phyloP scores from a whole-genome alignment of 306 rosid genomes.

The Canavalia gladiata region DNA sequence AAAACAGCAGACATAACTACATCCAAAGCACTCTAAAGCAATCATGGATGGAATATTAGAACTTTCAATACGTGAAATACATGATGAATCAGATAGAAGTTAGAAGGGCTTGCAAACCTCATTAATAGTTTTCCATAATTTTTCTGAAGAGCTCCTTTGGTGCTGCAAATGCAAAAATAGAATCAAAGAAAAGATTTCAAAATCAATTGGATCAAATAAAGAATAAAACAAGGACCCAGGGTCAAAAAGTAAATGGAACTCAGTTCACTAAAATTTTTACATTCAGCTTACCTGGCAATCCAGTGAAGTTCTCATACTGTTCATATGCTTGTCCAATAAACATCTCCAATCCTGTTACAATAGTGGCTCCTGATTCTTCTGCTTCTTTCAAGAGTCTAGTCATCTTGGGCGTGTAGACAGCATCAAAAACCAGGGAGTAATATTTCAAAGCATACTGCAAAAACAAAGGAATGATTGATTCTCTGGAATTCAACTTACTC shows the following conservation, averaged over 20 bases:
- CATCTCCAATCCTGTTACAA: constrained; percentile 87
- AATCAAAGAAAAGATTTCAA: constrained; percentile 43
- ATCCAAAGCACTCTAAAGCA: not conserved
- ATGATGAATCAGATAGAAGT: constrained; percentile 25
- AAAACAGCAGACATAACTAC: not conserved
- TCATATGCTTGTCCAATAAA: constrained; percentile 87
- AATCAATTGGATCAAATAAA: constrained; percentile 42
- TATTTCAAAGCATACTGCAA: constrained; percentile 74
- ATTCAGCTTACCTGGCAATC: constrained; percentile 79
- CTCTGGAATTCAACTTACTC: constrained; percentile 45
- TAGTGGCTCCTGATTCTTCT: constrained; percentile 81
- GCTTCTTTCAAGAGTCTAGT: constrained; percentile 93
- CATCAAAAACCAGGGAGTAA: constrained; percentile 90
- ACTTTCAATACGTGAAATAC: constrained; percentile 22
- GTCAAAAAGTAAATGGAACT: constrained; percentile 24
- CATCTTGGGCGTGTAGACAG: constrained; percentile 85
- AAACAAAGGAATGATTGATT: constrained; percentile 50
- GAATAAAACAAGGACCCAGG: constrained; percentile 11
- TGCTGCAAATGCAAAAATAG: constrained; percentile 65
- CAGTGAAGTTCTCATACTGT: constrained; percentile 84
- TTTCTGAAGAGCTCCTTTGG: constrained; percentile 78
- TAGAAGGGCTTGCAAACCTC: constrained; percentile 56
- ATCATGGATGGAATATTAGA: constrained; percentile 8
- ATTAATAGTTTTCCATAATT: constrained; percentile 60
- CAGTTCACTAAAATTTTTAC: not conserved